phyloP scores from a whole-genome alignment of 2,329 filamentous ascomycete species.

The Epichloe uncinata region DNA sequence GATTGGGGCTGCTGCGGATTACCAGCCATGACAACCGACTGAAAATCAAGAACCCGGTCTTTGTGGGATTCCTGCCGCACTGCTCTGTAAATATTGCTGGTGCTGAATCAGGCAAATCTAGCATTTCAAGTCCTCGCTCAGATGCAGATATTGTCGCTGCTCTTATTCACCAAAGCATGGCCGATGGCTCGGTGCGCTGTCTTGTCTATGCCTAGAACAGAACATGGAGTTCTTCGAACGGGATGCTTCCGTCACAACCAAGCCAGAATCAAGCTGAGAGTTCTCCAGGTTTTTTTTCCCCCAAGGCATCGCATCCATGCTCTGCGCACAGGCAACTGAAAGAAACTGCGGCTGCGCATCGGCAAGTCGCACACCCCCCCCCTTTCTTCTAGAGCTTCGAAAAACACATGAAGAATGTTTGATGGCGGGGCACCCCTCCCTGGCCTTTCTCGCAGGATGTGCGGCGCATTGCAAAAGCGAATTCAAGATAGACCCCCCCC shows the following conservation, averaged over 20 bases:
- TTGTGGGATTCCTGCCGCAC: background rate
- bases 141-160: background rate
- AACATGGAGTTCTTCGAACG: background rate
- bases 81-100: background rate
- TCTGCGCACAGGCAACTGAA: background rate
- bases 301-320: background rate
- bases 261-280: background rate
- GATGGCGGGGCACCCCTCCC: background rate
- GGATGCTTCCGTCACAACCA: background rate
- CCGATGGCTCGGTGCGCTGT: background rate
- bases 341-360: background rate
- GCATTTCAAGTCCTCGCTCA: background rate
- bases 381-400: conserved; percentile 4
- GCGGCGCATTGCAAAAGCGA: background rate
- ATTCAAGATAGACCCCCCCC: background rate
- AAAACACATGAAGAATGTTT: background rate
- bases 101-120: background rate
- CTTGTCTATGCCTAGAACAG: background rate
- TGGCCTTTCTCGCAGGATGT: background rate
- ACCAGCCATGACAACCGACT: background rate
- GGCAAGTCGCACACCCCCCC: background rate
- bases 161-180: background rate
- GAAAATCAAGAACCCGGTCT: background rate
- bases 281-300: background rate
- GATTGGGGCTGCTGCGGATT: background rate